A percentile compares a stretch with the other conserved stretches of the same genome.
Conservation (phyloP, 768 basidiomycete genomes). For the Lentinula detonsa region DNA sequence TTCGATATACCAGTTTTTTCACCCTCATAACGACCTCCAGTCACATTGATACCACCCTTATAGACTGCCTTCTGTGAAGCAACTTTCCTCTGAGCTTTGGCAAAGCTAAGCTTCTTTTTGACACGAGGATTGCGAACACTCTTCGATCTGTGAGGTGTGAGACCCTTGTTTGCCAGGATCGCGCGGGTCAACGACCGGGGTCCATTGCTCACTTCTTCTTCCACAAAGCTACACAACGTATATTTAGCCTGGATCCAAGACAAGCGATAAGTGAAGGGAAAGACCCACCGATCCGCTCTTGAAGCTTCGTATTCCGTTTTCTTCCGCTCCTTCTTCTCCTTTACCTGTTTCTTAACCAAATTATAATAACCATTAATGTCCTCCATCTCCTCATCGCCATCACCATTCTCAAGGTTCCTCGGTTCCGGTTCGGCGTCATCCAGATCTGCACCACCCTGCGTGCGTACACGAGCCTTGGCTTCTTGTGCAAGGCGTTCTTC, state of each 20-base stretch:
- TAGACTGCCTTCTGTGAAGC: constrained; percentile 88
- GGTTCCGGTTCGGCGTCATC: constrained; percentile 48
- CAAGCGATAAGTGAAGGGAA: neutral
- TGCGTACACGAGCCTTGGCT: constrained; percentile 35
- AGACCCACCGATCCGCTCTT: constrained; percentile 49
- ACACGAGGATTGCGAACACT: constrained; percentile 93
- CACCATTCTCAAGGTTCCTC: constrained; percentile 26
- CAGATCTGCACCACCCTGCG: constrained; percentile 61
- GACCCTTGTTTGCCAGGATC: constrained; percentile 90
- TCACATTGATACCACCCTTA: constrained; percentile 75
- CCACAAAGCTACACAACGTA: constrained; percentile 23
- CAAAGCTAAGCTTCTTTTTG: constrained; percentile 92
- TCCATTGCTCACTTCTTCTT: constrained; percentile 40
- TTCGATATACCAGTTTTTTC: constrained; percentile 92
- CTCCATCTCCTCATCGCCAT: constrained; percentile 23
- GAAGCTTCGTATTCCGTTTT: constrained; percentile 74
- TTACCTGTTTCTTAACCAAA: constrained; percentile 70
- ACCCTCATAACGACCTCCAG: constrained; percentile 76
- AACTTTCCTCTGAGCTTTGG: constrained; percentile 92
- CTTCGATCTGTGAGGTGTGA: constrained; percentile 87
- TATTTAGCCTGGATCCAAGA: constrained; percentile 6
- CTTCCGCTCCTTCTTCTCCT: constrained; percentile 71
- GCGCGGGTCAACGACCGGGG: constrained; percentile 87
- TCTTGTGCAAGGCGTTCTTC: constrained; percentile 53
- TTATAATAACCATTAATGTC: constrained; percentile 84